These are phyloP conservation scores for Isoetes engelmannii DNA, from an alignment of 83 land plant genomes.

Conservation along the genomic window DNA sequence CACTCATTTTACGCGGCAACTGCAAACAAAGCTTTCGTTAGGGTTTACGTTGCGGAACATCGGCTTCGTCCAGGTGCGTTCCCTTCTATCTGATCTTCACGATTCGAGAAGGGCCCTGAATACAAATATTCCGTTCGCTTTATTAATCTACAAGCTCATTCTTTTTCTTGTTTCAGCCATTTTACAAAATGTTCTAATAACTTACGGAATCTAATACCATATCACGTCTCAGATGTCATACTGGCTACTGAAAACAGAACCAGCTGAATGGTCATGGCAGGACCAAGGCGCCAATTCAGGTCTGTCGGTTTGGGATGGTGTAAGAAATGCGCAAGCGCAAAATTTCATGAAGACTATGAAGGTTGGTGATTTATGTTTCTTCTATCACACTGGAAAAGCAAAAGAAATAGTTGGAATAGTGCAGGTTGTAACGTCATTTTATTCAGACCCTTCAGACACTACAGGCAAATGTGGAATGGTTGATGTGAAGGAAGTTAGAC, in stretches of 20 bases:
- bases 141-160: too few species aligned
- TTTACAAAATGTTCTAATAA: too few species aligned
- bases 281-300: slow-evolving; percentile 64
- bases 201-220: too few species aligned
- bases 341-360: slow-evolving; percentile 57
- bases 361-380: slow-evolving; percentile 69
- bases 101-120: too few species aligned
- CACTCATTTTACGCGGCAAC: too few species aligned
- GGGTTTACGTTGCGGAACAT: too few species aligned
- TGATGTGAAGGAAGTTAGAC: slow-evolving; percentile 63
- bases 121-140: too few species aligned
- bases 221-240: too few species aligned
- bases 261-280: slow-evolving; percentile 84
- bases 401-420: slow-evolving; percentile 54
- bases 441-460: slow-evolving; percentile 28
- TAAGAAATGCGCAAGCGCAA: slow-evolving; percentile 80
- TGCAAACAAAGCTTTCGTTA: too few species aligned
- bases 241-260: slow-evolving; percentile 92
- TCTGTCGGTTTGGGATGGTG: slow-evolving; percentile 75
- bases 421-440: slow-evolving; percentile 46
- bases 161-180: too few species aligned
- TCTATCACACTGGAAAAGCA: slow-evolving; percentile 80
- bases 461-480: slow-evolving; percentile 51
- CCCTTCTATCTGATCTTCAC: too few species aligned
- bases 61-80: too few species aligned